phyloP scores from a whole-genome alignment of 2,329 filamentous ascomycete species.

The Lachnellula cervina region DNA sequence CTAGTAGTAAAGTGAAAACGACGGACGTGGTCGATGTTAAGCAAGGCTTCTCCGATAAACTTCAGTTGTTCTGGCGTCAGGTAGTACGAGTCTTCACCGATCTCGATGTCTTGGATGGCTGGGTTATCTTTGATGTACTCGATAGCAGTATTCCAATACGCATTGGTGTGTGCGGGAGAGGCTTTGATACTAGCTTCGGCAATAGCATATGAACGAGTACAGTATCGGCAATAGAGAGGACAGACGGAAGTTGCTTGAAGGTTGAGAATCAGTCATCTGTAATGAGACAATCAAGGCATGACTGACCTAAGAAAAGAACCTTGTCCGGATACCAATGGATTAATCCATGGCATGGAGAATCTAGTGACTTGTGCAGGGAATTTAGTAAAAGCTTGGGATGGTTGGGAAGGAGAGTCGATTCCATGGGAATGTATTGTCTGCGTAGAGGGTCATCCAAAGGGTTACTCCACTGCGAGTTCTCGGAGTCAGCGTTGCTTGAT shows the following conservation, averaged over 20 bases:
- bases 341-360: constrained; percentile 52
- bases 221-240: constrained; percentile 58
- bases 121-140: constrained; percentile 49
- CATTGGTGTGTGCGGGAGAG: constrained; percentile 35
- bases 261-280: constrained; percentile 16
- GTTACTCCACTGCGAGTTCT: constrained; percentile 41
- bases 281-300: background rate
- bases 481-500: too few relatives aligned
- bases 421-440: constrained; percentile 55
- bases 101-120: constrained; percentile 51
- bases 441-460: constrained; percentile 56
- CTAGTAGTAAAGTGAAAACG: constrained; percentile 59
- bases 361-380: constrained; percentile 52
- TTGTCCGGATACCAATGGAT: constrained; percentile 62
- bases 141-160: constrained; percentile 53
- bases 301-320: constrained; percentile 53
- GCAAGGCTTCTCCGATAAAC: constrained; percentile 50
- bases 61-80: constrained; percentile 48
- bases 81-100: constrained; percentile 59
- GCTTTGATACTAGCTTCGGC: constrained; percentile 47
- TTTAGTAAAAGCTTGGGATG: constrained; percentile 52
- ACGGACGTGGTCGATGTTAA: constrained; percentile 52
- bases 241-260: constrained; percentile 51
- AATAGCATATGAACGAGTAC: constrained; percentile 56
- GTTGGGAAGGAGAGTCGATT: constrained; percentile 47